A percentile compares a stretch with the other conserved stretches of the same genome.
Conservation (phyloP, 73 alveolate genomes). For the Uronychia setigera region DNA sequence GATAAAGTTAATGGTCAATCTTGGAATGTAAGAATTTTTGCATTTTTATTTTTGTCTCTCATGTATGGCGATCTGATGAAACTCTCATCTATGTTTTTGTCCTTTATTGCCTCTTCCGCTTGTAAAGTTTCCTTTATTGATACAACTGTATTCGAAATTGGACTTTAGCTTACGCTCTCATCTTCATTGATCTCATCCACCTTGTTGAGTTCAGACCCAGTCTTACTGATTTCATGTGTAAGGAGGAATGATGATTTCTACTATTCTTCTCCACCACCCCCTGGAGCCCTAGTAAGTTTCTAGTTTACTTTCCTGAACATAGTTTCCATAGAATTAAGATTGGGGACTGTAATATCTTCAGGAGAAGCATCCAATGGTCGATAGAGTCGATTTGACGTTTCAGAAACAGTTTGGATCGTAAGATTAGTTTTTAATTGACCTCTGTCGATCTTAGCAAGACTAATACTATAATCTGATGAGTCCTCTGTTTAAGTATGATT, state of each 20-base stretch:
- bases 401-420: not conserved
- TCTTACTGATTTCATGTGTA: not conserved
- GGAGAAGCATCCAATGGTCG: not conserved
- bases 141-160: not conserved
- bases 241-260: not conserved
- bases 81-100: not conserved
- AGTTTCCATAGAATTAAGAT: not conserved
- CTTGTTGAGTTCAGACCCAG: not conserved
- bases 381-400: too few relatives aligned
- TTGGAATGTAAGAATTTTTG: too few relatives aligned
- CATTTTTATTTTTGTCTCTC: too few relatives aligned
- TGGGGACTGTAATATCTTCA: not conserved
- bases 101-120: too few relatives aligned
- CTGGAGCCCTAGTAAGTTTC: not conserved
- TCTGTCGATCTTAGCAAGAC: not conserved
- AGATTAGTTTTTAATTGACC: not conserved
- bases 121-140: not conserved
- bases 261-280: too few relatives aligned
- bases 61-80: too few relatives aligned
- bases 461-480: too few relatives aligned
- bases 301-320: not conserved
- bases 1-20: too few relatives aligned
- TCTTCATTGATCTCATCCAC: not conserved
- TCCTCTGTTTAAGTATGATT: too few relatives aligned
- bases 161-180: not conserved